Evolutionary conservation across 2,329 filamentous ascomycete genomes (phyloP).

Genomic region (Xylariaceae sp.): DNA sequence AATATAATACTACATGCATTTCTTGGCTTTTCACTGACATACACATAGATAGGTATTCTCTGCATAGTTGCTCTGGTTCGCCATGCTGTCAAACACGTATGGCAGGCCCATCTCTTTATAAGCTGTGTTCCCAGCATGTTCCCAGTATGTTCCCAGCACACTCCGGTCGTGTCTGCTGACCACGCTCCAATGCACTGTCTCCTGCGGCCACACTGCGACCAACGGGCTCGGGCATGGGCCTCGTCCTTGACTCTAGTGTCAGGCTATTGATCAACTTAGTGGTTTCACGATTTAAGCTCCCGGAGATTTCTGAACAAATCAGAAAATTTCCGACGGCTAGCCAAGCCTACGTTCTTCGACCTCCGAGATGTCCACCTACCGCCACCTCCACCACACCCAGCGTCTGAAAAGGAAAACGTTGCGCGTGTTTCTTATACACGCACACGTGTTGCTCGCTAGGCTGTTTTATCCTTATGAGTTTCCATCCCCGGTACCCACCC

Average conservation of each 20-base stretch:
- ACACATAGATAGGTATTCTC: neutral
- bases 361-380: constrained; percentile 15
- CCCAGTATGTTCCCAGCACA: constrained; percentile 1
- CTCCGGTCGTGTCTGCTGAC: constrained; percentile 32
- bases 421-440: neutral
- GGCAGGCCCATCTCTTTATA: constrained; percentile 4
- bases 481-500: neutral
- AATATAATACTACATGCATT: no score
- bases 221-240: constrained; percentile 6
- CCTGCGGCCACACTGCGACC: constrained; percentile 34
- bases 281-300: constrained; percentile 20
- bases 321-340: constrained; percentile 22
- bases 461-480: neutral
- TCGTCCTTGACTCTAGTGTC: neutral
- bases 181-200: constrained; percentile 27
- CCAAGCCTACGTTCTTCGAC: constrained; percentile 11
- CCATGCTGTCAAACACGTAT: neutral
- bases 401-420: neutral
- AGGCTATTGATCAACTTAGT: neutral
- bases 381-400: constrained; percentile 1
- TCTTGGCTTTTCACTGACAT: neutral
- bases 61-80: neutral
- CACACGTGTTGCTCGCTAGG: no score
- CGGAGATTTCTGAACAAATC: constrained; percentile 25
- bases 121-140: neutral